Conservation (phyloP, 371 early-diverging fungal species). For the Mortierella sp. region DNA sequence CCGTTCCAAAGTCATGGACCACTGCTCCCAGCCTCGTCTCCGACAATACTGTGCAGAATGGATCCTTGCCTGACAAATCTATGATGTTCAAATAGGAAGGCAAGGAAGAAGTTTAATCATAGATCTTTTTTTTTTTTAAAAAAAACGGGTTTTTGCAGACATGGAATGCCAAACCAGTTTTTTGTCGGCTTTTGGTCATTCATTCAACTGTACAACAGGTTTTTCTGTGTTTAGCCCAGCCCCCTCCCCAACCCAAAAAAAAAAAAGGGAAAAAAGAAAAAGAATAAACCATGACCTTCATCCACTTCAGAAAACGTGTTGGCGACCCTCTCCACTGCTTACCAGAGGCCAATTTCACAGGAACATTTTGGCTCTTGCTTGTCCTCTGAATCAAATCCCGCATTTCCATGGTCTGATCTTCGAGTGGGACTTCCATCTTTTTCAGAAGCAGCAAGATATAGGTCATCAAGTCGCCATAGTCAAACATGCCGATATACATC, state of each 20-base stretch:
- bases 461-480: slow-evolving; percentile 82
- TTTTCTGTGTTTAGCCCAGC: too few relatives aligned
- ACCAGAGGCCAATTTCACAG: slow-evolving; percentile 73
- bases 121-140: too few relatives aligned
- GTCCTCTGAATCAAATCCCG: slow-evolving; percentile 71
- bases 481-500: slow-evolving; percentile 87
- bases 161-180: too few relatives aligned
- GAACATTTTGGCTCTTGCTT: slow-evolving; percentile 66
- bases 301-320: too few relatives aligned
- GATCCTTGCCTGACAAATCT: slow-evolving; percentile 87
- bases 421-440: slow-evolving; percentile 51
- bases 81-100: neutral
- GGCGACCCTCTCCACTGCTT: too few relatives aligned
- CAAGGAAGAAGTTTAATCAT: too few relatives aligned
- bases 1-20: slow-evolving; percentile 80
- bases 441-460: slow-evolving; percentile 67
- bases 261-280: too few relatives aligned
- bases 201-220: too few relatives aligned
- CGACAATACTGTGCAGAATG: slow-evolving; percentile 84
- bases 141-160: neutral
- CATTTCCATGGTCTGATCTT: slow-evolving; percentile 64
- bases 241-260: too few relatives aligned
- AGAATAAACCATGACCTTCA: too few relatives aligned
- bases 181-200: too few relatives aligned
- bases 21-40: slow-evolving; percentile 82